Evolutionary conservation across 192 early-diverging fungal species (phyloP), one percentile per base, ranked within the genome.

Genomic region (Nowakowskiella sp.): DNA sequence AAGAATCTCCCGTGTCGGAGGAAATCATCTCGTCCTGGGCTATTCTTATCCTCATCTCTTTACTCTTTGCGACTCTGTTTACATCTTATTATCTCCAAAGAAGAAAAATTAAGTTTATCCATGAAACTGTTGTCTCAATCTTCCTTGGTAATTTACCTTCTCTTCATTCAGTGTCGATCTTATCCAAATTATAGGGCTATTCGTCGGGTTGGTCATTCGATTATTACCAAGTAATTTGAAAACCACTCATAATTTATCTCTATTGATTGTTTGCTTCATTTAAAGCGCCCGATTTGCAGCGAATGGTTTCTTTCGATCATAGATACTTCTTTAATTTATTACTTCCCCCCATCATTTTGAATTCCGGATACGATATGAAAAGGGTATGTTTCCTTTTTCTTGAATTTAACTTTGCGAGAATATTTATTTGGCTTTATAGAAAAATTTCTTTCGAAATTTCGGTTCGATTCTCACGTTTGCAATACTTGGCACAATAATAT

Each of bases 81-180:
- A 86, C 85, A 0, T 86, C 87, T 46, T 95, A 98, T 73, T 86
- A 85, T 52, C 74, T 98, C 25, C 88, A 94, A 70, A 71, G 83
- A 16, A 80, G 84, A 63, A 71, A 81, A 55, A 92, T 98, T 53
- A 84, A 88, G 29, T 84, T 86, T 13, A 82, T 95, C 58, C 94
- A 98, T 65, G 94, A 98, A 53, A 92, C 91, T 2, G 91, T 95
- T 31, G 82, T 93, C 26, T 92, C 91, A n/a, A 87, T 95, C 47
- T 75, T 92, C 53, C 85, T 92, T 4, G 91, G 90, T 64, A 77
- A 73, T 64, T 44, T 76, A 10, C 51, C 44, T 6, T 26, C 68
- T 16, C 45, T 48, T 52, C 46, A 48, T 52, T 23, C 9, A 51
- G 9, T 52, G 34, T 10, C 9, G 25, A n/a, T n/a, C 9, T 48